Percentiles rank a stretch among this genome's conserved stretches.
phyloP scores from a whole-genome alignment of 441 rosid species.

The Gossypium davidsonii region DNA sequence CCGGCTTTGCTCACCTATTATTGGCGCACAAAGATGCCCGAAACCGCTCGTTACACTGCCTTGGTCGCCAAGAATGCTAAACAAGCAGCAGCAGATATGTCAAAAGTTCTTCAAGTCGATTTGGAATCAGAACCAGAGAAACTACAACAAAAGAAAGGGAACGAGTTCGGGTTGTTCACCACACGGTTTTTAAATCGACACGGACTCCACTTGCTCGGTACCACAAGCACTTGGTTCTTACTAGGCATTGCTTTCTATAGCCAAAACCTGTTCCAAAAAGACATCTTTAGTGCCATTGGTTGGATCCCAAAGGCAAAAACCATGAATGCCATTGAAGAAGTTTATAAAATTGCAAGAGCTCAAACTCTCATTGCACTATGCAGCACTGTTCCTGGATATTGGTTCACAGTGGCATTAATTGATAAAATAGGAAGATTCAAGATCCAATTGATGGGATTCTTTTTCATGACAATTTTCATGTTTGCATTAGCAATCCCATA shows the following conservation, averaged over 20 bases:
- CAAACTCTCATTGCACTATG: slow-evolving; percentile 45
- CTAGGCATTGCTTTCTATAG: slow-evolving; percentile 55
- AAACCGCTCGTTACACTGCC: slow-evolving; percentile 62
- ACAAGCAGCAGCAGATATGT: slow-evolving; percentile 50
- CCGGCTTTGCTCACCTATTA: slow-evolving; percentile 50
- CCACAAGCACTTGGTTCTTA: slow-evolving; percentile 46
- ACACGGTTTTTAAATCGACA: slow-evolving; percentile 30
- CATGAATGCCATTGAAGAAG: slow-evolving; percentile 52
- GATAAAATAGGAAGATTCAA: slow-evolving; percentile 33
- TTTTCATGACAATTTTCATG: slow-evolving; percentile 46
- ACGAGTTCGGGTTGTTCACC: slow-evolving; percentile 41
- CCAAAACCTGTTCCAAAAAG: slow-evolving; percentile 55
- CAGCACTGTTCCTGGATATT: slow-evolving; percentile 55
- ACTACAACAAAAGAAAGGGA: slow-evolving; percentile 21
- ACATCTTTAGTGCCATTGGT: slow-evolving; percentile 46
- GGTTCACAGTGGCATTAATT: slow-evolving; percentile 30
- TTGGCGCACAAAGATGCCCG: slow-evolving; percentile 56
- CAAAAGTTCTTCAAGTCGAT: slow-evolving; percentile 45
- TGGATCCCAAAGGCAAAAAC: slow-evolving; percentile 47
- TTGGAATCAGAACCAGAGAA: slow-evolving; percentile 35
- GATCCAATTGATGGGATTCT: slow-evolving; percentile 46
- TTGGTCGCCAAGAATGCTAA: slow-evolving; percentile 45
- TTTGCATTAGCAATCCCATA: slow-evolving; percentile 44
- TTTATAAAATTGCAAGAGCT: slow-evolving; percentile 30
- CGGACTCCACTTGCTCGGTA: slow-evolving; percentile 46